Percentiles rank a stretch among this genome's conserved stretches.
phyloP scores from a whole-genome alignment of 345 rosid genomes.

The Bruguiera sexangula region DNA sequence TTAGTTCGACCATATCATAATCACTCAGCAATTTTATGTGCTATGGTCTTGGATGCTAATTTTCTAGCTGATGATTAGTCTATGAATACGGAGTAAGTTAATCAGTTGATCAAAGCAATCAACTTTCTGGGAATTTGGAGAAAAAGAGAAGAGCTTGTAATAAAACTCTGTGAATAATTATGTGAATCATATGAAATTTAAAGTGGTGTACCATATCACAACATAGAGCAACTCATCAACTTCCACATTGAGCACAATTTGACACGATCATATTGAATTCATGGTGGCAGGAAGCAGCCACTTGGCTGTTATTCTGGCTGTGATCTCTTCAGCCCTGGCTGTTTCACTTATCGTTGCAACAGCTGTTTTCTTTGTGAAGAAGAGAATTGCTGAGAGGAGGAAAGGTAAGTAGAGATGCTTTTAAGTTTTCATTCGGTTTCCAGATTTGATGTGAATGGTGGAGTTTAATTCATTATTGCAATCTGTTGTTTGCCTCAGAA shows the following conservation, averaged over 20 bases:
- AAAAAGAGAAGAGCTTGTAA: no score
- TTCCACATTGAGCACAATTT: not conserved
- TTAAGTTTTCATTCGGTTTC: not conserved
- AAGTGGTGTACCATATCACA: not conserved
- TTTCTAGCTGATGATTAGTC: no score
- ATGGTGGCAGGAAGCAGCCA: conserved; percentile 39
- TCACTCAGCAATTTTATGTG: no score
- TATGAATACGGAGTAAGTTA: no score
- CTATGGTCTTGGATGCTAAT: no score
- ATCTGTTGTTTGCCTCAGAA: conserved; percentile 38
- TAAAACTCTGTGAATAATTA: no score
- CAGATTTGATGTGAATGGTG: not conserved
- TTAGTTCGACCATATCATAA: no score
- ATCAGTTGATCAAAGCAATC: no score
- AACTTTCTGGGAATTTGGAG: no score
- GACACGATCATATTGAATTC: not conserved
- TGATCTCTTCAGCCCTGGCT: conserved; percentile 48
- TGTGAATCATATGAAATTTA: no score
- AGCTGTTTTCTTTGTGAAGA: conserved; percentile 39
- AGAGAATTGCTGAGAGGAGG: conserved; percentile 40
- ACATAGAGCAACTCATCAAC: not conserved
- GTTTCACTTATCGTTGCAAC: conserved; percentile 39
- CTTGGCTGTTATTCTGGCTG: conserved; percentile 51
- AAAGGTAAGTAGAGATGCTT: conserved; percentile 37
- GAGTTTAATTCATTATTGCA: not conserved